Evolutionary conservation across 345 rosid genomes (phyloP).

Genomic region (Gossypium australe): DNA sequence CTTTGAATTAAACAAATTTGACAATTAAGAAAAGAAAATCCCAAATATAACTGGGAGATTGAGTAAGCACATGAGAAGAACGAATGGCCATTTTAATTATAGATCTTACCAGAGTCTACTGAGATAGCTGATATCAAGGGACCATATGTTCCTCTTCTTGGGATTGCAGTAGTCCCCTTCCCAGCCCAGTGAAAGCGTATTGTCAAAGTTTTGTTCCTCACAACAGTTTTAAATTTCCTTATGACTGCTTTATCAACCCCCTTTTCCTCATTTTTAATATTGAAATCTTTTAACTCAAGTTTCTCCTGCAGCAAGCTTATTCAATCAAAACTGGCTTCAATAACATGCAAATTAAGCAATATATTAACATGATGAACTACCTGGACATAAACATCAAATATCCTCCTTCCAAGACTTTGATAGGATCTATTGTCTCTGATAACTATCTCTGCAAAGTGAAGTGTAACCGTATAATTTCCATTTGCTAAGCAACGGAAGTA

Average conservation of each 20-base stretch:
- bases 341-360: background rate
- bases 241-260: constrained; percentile 24
- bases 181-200: constrained; percentile 46
- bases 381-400: constrained; percentile 52
- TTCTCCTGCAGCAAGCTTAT: constrained; percentile 21
- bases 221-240: constrained; percentile 18
- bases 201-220: constrained; percentile 24
- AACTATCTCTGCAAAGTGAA: constrained; percentile 48
- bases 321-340: background rate
- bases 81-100: background rate
- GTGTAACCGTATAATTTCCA: constrained; percentile 47
- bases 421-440: constrained; percentile 36
- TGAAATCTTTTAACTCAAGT: constrained; percentile 25
- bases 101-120: constrained; percentile 26
- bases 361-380: constrained; percentile 16
- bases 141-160: constrained; percentile 33
- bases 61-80: background rate
- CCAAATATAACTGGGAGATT: background rate
- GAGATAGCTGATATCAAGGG: constrained; percentile 46
- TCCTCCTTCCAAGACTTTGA: constrained; percentile 36
- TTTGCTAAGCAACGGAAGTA: constrained; percentile 44
- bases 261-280: constrained; percentile 25
- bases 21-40: background rate
- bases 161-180: constrained; percentile 38
- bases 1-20: background rate